phyloP scores from a whole-genome alignment of 352 stramenopile genomes.

The Globisporangium cystogenes region DNA sequence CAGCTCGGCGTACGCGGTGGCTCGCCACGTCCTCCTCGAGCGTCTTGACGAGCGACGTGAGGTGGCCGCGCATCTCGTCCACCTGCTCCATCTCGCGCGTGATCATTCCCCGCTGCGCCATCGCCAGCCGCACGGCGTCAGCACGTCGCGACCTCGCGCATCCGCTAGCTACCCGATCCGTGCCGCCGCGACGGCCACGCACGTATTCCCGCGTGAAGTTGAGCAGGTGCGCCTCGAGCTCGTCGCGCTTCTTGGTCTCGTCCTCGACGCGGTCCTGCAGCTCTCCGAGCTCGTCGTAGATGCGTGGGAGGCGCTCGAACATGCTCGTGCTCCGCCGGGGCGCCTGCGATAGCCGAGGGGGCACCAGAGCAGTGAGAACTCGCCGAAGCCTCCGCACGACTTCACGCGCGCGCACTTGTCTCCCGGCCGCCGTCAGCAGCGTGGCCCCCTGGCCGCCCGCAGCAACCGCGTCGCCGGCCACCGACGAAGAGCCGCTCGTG shows the following conservation, averaged over 20 bases:
- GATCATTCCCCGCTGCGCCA: slow-evolving; percentile 34
- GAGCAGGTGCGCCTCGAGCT: slow-evolving; percentile 58
- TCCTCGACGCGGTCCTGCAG: slow-evolving; percentile 67
- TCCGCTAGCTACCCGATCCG: neutral
- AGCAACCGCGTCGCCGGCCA: neutral
- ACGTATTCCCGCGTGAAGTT: slow-evolving; percentile 61
- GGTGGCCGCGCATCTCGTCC: slow-evolving; percentile 40
- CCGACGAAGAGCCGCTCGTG: slow-evolving; percentile 10
- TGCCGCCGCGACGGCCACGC: neutral
- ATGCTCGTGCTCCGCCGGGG: slow-evolving; percentile 41
- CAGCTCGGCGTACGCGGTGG: slow-evolving; percentile 30
- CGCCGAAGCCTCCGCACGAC: slow-evolving; percentile 1
- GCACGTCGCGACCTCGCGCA: neutral
- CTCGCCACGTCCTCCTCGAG: slow-evolving; percentile 54
- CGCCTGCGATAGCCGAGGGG: slow-evolving; percentile 5
- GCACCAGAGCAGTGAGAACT: neutral
- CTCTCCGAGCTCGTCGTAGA: slow-evolving; percentile 62
- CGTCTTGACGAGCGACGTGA: slow-evolving; percentile 52
- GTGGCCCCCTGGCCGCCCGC: slow-evolving; percentile 2
- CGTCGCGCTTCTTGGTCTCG: slow-evolving; percentile 60
- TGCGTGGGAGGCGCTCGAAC: slow-evolving; percentile 55
- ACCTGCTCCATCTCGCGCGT: slow-evolving; percentile 44
- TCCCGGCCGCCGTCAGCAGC: neutral
- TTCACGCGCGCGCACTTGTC: neutral
- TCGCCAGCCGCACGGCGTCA: neutral